Conservation (phyloP, 768 basidiomycete genomes). For the Gymnopilus dilepis region DNA sequence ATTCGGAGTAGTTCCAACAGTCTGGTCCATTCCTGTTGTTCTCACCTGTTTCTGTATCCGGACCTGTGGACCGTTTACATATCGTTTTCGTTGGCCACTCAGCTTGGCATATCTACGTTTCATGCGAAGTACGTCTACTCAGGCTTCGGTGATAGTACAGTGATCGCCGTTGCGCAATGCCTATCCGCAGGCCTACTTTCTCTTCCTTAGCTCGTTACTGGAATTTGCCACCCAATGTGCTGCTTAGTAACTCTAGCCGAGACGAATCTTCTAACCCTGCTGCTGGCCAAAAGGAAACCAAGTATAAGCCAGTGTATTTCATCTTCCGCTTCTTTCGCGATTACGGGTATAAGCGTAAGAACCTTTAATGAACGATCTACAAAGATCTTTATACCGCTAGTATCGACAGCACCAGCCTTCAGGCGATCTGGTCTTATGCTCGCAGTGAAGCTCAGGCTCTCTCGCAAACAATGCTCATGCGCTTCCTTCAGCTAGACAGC, state of each 20-base stretch:
- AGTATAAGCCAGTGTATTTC: too few relatives aligned
- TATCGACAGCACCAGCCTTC: too few relatives aligned
- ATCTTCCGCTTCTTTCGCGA: not conserved
- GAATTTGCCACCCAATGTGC: not conserved
- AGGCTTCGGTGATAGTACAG: not conserved
- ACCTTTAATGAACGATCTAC: too few relatives aligned
- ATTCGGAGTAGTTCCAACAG: not conserved
- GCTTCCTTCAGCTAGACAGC: not conserved
- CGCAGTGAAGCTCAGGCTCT: not conserved
- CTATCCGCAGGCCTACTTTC: not conserved
- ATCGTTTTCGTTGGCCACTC: not conserved
- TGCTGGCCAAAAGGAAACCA: too few relatives aligned
- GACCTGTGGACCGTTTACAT: not conserved
- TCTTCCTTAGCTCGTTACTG: not conserved
- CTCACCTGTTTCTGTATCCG: constrained; percentile 5
- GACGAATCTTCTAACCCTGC: too few relatives aligned
- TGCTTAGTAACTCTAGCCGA: too few relatives aligned
- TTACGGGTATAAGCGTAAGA: too few relatives aligned
- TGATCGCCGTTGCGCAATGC: not conserved
- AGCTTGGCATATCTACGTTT: not conserved
- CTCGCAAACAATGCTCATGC: not conserved
- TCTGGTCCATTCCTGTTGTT: constrained; percentile 1
- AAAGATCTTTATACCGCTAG: too few relatives aligned
- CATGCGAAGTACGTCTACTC: not conserved
- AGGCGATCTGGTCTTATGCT: not conserved